Evolutionary conservation across 495 filamentous ascomycete species (phyloP).

Genomic region (Penicillium daleae): DNA sequence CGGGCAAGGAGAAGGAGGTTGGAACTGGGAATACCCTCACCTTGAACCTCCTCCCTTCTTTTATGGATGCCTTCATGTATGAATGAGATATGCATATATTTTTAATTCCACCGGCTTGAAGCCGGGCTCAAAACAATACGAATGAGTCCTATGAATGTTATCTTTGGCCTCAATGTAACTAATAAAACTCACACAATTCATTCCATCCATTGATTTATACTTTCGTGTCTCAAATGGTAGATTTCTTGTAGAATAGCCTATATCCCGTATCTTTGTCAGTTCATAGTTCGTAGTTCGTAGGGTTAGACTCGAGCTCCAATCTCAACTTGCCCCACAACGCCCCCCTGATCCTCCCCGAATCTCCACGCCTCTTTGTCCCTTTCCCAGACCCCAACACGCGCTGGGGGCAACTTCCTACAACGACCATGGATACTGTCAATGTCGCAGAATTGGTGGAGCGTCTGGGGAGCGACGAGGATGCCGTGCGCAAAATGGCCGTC

Average conservation of each 20-base stretch:
- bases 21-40: background rate
- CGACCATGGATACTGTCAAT: conserved; percentile 59
- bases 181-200: background rate
- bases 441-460: conserved; percentile 69
- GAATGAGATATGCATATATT: conserved; percentile 4
- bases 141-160: background rate
- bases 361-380: conserved; percentile 8
- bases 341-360: conserved; percentile 19
- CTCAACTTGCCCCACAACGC: conserved; percentile 18
- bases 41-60: background rate
- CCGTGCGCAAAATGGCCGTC: conserved; percentile 96
- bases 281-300: background rate
- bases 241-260: too few relatives aligned
- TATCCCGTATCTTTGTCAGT: too few relatives aligned
- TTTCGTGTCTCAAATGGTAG: background rate
- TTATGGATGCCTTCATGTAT: conserved; percentile 10
- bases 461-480: conserved; percentile 79
- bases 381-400: conserved; percentile 1
- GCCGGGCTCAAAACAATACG: conserved; percentile 3
- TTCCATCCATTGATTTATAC: background rate
- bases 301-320: conserved; percentile 4
- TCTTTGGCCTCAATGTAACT: background rate
- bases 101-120: conserved; percentile 6
- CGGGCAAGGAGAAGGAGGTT: background rate
- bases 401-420: conserved; percentile 2